Conservation (phyloP, 352 stramenopile species). For the Globisporangium cederbergense region DNA sequence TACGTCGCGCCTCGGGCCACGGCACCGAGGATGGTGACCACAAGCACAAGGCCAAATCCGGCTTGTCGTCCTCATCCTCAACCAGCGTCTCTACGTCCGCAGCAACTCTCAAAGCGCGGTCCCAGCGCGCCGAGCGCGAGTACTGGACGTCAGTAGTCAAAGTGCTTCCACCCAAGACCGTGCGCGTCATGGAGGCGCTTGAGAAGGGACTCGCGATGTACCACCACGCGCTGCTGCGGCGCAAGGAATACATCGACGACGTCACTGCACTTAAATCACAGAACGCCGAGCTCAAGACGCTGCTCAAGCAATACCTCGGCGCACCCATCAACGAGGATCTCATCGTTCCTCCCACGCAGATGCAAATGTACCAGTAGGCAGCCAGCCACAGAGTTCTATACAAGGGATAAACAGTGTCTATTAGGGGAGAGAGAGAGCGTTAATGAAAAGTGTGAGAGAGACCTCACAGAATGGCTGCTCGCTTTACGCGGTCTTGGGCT, state of each 20-base stretch:
- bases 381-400: neutral
- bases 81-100: conserved; percentile 21
- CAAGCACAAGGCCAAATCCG: conserved; percentile 9
- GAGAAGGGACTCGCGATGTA: conserved; percentile 85
- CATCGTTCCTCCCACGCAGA: conserved; percentile 81
- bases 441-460: neutral
- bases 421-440: neutral
- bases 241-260: conserved; percentile 80
- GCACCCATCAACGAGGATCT: conserved; percentile 82
- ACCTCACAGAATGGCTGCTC: neutral
- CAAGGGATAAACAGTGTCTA: neutral
- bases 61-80: conserved; percentile 20
- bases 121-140: conserved; percentile 51
- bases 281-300: conserved; percentile 87
- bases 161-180: conserved; percentile 62
- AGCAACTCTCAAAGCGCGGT: conserved; percentile 33
- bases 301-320: conserved; percentile 89
- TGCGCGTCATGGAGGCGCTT: conserved; percentile 77
- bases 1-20: conserved; percentile 26
- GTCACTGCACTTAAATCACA: conserved; percentile 75
- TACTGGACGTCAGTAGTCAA: conserved; percentile 81
- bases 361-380: conserved; percentile 64
- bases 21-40: neutral
- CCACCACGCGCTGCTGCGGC: conserved; percentile 70
- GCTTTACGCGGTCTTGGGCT: conserved; percentile 10